phyloP scores from a whole-genome alignment of 2,329 filamentous ascomycete genomes.

The Pestalotiopsis sp. region DNA sequence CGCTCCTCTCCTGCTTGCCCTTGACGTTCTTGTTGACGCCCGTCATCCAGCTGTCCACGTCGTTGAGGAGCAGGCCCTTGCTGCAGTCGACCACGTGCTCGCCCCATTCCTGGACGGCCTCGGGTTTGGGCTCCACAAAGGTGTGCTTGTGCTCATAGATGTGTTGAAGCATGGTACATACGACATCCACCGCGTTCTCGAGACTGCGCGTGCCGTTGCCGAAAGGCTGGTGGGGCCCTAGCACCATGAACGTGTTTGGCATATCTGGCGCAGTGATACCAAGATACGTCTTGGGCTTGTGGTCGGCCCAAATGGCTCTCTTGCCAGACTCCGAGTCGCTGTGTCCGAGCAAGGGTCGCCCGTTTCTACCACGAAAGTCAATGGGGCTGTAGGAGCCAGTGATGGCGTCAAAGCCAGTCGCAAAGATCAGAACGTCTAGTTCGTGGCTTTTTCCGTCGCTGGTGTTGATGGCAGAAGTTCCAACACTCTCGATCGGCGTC shows the following conservation, averaged over 20 bases:
- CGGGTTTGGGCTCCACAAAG: slow-evolving; percentile 11
- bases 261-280: slow-evolving; percentile 18
- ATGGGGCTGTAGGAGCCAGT: slow-evolving; percentile 27
- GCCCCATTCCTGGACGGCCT: slow-evolving; percentile 15
- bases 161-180: slow-evolving; percentile 9
- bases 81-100: slow-evolving; percentile 18
- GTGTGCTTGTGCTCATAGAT: slow-evolving; percentile 11
- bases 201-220: slow-evolving; percentile 18
- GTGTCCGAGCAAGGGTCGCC: not conserved
- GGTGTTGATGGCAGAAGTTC: slow-evolving; percentile 38
- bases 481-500: slow-evolving; percentile 11
- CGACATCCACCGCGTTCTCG: slow-evolving; percentile 16
- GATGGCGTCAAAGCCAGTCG: slow-evolving; percentile 37
- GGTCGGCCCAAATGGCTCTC: slow-evolving; percentile 8
- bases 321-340: not conserved
- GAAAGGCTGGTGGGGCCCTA: slow-evolving; percentile 22
- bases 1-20: slow-evolving; percentile 12
- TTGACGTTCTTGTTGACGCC: slow-evolving; percentile 17
- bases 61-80: slow-evolving; percentile 16
- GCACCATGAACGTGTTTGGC: slow-evolving; percentile 23
- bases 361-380: not conserved
- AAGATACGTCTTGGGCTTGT: slow-evolving; percentile 19
- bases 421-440: slow-evolving; percentile 38
- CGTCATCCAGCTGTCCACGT: slow-evolving; percentile 22
- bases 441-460: slow-evolving; percentile 38